Evolutionary conservation across 306 rosid species (phyloP), one percentile per base, ranked within the genome.

Genomic region (Trifolium dubium): DNA sequence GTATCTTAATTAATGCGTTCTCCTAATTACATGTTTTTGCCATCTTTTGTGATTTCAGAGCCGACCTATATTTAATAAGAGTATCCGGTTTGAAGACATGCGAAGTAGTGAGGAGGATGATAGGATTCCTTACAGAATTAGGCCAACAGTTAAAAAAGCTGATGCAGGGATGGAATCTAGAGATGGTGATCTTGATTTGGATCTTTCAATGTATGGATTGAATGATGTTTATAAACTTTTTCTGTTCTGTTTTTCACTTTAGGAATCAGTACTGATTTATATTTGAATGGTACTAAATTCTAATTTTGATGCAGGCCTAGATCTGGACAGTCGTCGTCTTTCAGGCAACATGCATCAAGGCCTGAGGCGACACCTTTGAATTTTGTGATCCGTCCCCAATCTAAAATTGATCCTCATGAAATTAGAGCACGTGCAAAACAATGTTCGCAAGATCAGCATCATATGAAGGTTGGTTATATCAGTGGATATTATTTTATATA

Each of bases 331-430:
- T 23, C 23, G 71, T 88, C 97, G 39, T 94, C 99, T 69, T 80
- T 93, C 31, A 80, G 96, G 76, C 95, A 86, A 73, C 93, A 83
- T 19, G 87, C 99, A 66, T 81, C 92, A 50, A 89, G 97, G 74
- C 99, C 98, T 1, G 99, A 92, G 84, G 99, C 99, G 43, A 90
- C 97, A 18, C 99, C 97, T 4, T 73, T 95, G 87, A 98, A 95
- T 89, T 95, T 92, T 80, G 65, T 95, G 64, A 86, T 95, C 72
- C 98, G 97, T 0, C 99, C 98, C 60, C 97, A 86, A 61, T 93
- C 98, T 64, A 93, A 91, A 85, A 81, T 93, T 82, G 98, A 93
- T 68, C 97, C 97, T 5, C 97, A 93, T 37, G 97, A 91, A 89
- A 51, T 93, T 75, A 86, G 97, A 77, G 98, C 97, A 17, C 89